Conservation (phyloP, 2,329 filamentous ascomycete species). For the Trichoderma simmonsii region DNA sequence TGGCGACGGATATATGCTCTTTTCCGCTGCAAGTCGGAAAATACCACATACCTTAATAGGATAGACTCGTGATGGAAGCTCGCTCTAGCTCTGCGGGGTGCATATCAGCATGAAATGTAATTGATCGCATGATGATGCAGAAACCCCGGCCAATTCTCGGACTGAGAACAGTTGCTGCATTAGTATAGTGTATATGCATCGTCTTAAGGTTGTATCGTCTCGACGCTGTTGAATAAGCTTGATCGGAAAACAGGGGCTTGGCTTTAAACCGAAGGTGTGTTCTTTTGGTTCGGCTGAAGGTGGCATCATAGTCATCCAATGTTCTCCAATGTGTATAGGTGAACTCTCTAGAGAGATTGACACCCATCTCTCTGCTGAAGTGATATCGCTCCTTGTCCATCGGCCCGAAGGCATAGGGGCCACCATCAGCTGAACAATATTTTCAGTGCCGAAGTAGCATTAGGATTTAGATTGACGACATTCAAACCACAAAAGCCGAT, state of each 20-base stretch:
- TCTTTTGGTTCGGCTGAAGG: background rate
- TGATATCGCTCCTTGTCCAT: background rate
- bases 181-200: background rate
- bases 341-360: background rate
- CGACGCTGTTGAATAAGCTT: background rate
- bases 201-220: background rate
- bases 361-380: background rate
- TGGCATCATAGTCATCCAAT: background rate
- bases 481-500: background rate
- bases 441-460: background rate
- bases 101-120: background rate
- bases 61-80: background rate
- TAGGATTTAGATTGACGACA: background rate
- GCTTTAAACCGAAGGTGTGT: background rate
- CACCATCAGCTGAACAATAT: background rate
- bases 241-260: background rate
- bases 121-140: background rate
- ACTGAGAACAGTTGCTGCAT: background rate
- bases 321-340: background rate
- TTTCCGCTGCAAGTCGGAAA: background rate
- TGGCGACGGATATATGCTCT: background rate
- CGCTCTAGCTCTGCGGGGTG: constrained; percentile 3
- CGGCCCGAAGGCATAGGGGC: background rate
- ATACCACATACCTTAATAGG: constrained; percentile 12
- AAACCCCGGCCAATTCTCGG: background rate